phyloP scores from a whole-genome alignment of 2,329 filamentous ascomycete genomes.

The Ceratocystis ficicola region DNA sequence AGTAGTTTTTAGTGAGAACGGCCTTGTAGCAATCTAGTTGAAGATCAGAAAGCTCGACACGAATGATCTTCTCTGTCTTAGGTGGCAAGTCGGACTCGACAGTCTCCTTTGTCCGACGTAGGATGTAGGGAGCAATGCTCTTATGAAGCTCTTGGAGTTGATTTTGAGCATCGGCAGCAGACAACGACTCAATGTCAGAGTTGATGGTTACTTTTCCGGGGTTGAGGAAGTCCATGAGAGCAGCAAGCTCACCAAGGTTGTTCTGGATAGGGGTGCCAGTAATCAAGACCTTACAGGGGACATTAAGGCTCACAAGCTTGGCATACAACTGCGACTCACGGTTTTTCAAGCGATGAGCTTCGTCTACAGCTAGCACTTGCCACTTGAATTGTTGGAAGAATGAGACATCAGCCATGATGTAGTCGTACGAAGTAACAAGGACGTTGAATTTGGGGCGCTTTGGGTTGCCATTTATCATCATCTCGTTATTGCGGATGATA shows the following conservation, averaged over 20 bases:
- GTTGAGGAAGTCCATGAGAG: conserved; percentile 90
- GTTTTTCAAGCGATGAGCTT: conserved; percentile 94
- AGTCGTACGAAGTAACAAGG: conserved; percentile 95
- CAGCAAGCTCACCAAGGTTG: conserved; percentile 81
- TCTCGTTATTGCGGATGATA: conserved; percentile 81
- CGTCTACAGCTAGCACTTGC: conserved; percentile 93
- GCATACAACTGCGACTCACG: conserved; percentile 85
- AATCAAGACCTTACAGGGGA: conserved; percentile 81
- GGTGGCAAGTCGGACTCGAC: conserved; percentile 93
- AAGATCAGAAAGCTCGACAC: conserved; percentile 89
- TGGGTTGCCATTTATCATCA: conserved; percentile 73
- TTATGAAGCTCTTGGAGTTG: conserved; percentile 79
- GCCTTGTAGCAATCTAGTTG: conserved; percentile 99
- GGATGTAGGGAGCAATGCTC: conserved; percentile 83
- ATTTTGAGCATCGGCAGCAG: conserved; percentile 65
- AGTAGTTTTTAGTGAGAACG: conserved; percentile 91
- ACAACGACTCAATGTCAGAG: conserved; percentile 72
- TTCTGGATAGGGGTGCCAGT: conserved; percentile 97
- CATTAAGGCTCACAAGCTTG: conserved; percentile 72
- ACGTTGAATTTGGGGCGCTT: conserved; percentile 94
- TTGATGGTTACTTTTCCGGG: conserved; percentile 89
- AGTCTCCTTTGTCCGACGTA: conserved; percentile 91
- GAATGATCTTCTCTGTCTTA: conserved; percentile 97
- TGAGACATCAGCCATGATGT: conserved; percentile 72
- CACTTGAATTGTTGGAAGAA: conserved; percentile 88